Evolutionary conservation across 208 protist genomes (phyloP), one percentile per base, ranked within the genome.

Genomic region (Trypanosoma boissoni): DNA sequence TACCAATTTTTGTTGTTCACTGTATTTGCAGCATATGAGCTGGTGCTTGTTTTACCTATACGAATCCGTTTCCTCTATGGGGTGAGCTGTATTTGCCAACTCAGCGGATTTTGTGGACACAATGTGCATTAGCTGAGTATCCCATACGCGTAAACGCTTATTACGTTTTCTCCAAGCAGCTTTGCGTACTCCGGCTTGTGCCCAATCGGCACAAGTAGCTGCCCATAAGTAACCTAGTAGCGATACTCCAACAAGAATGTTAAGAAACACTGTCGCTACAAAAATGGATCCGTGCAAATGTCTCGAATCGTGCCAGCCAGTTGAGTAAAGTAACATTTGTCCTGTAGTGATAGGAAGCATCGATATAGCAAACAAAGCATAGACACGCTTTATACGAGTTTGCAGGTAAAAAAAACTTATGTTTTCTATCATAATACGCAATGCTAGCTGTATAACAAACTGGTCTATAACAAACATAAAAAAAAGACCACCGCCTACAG

Each of bases 391-490:
- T 46, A 67, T 58, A 1, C 27, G 2, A n/a, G 23, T 24, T 28
- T 67, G 36, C 1, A 27, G 36, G 12, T 52, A 2, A 3, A 18
- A 0, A 50, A 42, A 52, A 28, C 61, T 58, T 14, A 58, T 58
- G 2, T 67, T 36, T 0, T 67, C 7, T n/a, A 67, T 67, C 50
- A 67, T 58, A 16, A 26, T 58, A 24, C 61, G 61, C 1, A 67
- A 36, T 20, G 42, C 50, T 16, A 37, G 4, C 14, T 67, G 61
- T 46, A 67, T 27, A 27, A 59, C 5, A 20, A 58, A 5, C 24
- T 67, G 51, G 23, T 36, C 24, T 24, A 58, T 52, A 12, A 59
- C 14, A 24, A 67, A 58, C 3, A 49, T 42, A 34, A 67, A 67
- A 21, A 61, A 64, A 12, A 64, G 31, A 31, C 64, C 65, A 8